These are phyloP conservation scores for Hanseniaspora mollemarum DNA, from an alignment of 805 yeast genomes.

Conservation along the genomic window DNA sequence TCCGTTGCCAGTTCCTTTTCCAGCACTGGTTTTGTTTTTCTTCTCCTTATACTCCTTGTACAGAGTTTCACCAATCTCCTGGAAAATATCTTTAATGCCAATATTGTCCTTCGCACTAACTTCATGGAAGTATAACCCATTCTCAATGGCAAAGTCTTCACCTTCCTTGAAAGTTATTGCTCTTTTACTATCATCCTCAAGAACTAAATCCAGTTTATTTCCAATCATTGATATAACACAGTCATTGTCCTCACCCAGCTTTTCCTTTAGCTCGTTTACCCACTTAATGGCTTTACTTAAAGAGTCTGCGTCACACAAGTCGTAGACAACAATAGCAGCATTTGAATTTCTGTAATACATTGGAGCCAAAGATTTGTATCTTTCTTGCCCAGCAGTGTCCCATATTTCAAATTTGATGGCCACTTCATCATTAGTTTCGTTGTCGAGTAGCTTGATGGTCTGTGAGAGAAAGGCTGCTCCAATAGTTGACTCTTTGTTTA, in stretches of 20 bases:
- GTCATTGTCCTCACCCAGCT: constrained; percentile 49
- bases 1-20: constrained; percentile 16
- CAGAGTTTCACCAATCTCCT: constrained; percentile 39
- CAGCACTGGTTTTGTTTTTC: constrained; percentile 15
- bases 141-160: constrained; percentile 43
- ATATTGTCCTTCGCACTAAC: constrained; percentile 51
- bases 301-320: constrained; percentile 59
- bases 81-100: constrained; percentile 39
- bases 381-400: constrained; percentile 97
- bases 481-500: constrained; percentile 76
- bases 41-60: constrained; percentile 23
- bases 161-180: constrained; percentile 38
- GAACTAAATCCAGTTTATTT: constrained; percentile 59
- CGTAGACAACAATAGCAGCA: constrained; percentile 81
- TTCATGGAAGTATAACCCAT: constrained; percentile 40
- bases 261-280: constrained; percentile 84
- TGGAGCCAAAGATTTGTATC: constrained; percentile 73
- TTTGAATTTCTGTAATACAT: constrained; percentile 74
- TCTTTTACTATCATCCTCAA: constrained; percentile 25
- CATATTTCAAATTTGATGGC: constrained; percentile 53
- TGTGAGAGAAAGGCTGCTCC: constrained; percentile 98
- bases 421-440: constrained; percentile 20
- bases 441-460: constrained; percentile 35
- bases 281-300: constrained; percentile 72
- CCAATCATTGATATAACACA: constrained; percentile 81